Base-by-base conservation (phyloP, 345 rosid species). In the Heritiera fomes region DNA sequence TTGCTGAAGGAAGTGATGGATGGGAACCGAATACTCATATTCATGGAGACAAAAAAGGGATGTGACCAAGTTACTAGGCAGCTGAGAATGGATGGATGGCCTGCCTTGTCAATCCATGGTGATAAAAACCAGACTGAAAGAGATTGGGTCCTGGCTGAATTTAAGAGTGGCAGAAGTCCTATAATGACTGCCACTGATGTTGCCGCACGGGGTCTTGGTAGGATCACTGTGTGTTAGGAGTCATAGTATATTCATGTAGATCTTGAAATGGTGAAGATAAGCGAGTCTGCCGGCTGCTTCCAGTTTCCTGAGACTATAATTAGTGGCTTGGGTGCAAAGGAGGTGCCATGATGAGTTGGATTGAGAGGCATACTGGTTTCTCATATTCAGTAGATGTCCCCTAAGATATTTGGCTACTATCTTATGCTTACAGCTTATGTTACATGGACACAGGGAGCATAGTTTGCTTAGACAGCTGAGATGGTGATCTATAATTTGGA, bases 151-250 rank as follows among this genome's bases (percentile, higher is more conserved):
- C 89, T 95, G 79, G 88, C 97, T 23, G 98, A 95, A 80, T 95
- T 95, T 88, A 95, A 88, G 83, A 91, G 93, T 81, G 98, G 98
- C 88, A 88, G 95, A 85, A 95, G 87, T 84, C 89, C 94, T 38
- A 87, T 95, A 81, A 93, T 95, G 98, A 95, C 93, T 82, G 98
- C 98, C 80, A 95, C 98, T 82, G 98, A 95, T 83, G 98, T 95
- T 79, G 98, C 98, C 78, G 99, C 98, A 52, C 89, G 99, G 89
- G 99, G 99, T 83, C 98, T 95, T 90, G 99, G 98, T 95, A 95
- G 96, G 98, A 87, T 89, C 85, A 85, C 80, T 85, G 84, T 91
- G 88, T 89, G 79, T 82, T 92, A 85, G 88, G 94, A 85, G 65
- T 81, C 87, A 83, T 87, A 82, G 82, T 84, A 81, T 86, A 72